These are phyloP conservation scores for Keqinozyma sinolaborantium DNA, from an alignment of 1,139 yeast species.

Conservation along the genomic window DNA sequence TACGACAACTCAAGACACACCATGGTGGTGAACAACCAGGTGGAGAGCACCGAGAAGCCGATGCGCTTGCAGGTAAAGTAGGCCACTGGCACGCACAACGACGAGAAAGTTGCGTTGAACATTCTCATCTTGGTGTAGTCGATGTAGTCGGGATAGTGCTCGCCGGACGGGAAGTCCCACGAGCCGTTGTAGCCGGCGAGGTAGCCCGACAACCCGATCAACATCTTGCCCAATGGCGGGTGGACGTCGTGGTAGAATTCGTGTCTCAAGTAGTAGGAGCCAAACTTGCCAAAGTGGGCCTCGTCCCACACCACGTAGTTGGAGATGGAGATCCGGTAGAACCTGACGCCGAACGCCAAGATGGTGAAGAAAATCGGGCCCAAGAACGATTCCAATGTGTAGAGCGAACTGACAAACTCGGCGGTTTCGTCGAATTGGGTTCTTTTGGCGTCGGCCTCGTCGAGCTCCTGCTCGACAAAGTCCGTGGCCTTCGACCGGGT, in stretches of 20 bases:
- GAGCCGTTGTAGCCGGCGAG: constrained; percentile 66
- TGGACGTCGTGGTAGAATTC: constrained; percentile 77
- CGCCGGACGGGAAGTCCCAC: constrained; percentile 64
- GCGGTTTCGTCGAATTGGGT: constrained; percentile 26
- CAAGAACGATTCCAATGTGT: constrained; percentile 29
- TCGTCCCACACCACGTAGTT: constrained; percentile 73
- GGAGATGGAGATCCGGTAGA: constrained; percentile 50
- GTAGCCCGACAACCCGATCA: constrained; percentile 65
- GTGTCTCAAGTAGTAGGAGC: constrained; percentile 58
- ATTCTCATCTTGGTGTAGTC: constrained; percentile 60
- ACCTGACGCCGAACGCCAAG: constrained; percentile 47
- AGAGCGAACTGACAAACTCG: constrained; percentile 29
- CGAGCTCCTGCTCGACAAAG: constrained; percentile 8
- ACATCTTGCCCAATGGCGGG: constrained; percentile 73
- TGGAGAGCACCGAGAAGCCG: constrained; percentile 43
- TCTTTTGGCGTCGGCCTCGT: constrained; percentile 21
- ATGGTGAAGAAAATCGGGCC: constrained; percentile 49
- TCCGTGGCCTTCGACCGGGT: constrained; percentile 12
- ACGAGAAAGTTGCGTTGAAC: constrained; percentile 63
- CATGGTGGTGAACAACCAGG: constrained; percentile 56
- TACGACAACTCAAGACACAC: constrained; percentile 64
- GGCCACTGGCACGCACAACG: constrained; percentile 61
- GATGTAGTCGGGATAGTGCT: constrained; percentile 48
- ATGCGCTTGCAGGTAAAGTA: constrained; percentile 55
- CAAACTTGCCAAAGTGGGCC: constrained; percentile 80